phyloP scores from a whole-genome alignment of 495 filamentous ascomycete genomes.

The Annulohypoxylon stygium region DNA sequence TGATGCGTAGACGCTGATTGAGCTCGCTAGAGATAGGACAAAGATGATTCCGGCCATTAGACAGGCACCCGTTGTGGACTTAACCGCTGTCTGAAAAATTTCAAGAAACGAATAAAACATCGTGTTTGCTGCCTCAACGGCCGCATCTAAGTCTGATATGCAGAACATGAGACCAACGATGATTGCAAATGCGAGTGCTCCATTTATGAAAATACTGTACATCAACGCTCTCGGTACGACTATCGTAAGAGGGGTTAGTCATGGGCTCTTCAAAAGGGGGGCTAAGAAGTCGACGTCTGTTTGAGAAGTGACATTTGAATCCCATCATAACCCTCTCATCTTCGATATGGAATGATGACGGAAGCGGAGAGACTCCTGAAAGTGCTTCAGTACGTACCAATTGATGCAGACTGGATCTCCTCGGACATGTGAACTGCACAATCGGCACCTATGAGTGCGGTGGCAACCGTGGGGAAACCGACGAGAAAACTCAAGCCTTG shows the following conservation, averaged over 20 bases:
- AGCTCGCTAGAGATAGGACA: slow-evolving; percentile 56
- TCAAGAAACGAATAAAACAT: slow-evolving; percentile 64
- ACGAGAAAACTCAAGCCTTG: slow-evolving; percentile 55
- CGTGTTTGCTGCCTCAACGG: slow-evolving; percentile 47
- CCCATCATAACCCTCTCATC: not conserved
- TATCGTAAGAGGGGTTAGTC: slow-evolving; percentile 8
- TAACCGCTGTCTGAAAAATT: slow-evolving; percentile 61
- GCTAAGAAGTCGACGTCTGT: not conserved
- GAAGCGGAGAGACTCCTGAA: not conserved
- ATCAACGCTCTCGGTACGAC: slow-evolving; percentile 64
- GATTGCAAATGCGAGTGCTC: slow-evolving; percentile 64
- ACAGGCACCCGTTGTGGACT: slow-evolving; percentile 57
- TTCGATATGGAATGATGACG: not conserved
- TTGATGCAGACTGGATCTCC: slow-evolving; percentile 58
- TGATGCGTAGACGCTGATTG: slow-evolving; percentile 62
- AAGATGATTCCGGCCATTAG: slow-evolving; percentile 62
- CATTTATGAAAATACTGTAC: slow-evolving; percentile 56
- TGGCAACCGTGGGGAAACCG: slow-evolving; percentile 43
- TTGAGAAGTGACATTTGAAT: not conserved
- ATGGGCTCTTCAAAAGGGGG: not conserved
- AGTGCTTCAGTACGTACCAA: not conserved
- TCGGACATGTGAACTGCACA: slow-evolving; percentile 65
- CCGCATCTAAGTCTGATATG: slow-evolving; percentile 57
- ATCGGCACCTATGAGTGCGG: slow-evolving; percentile 45
- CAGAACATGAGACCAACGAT: slow-evolving; percentile 64